Evolutionary conservation across 2,329 filamentous ascomycete species (phyloP), one percentile per base, ranked within the genome.

Genomic region (Sphaerulina populicola): DNA sequence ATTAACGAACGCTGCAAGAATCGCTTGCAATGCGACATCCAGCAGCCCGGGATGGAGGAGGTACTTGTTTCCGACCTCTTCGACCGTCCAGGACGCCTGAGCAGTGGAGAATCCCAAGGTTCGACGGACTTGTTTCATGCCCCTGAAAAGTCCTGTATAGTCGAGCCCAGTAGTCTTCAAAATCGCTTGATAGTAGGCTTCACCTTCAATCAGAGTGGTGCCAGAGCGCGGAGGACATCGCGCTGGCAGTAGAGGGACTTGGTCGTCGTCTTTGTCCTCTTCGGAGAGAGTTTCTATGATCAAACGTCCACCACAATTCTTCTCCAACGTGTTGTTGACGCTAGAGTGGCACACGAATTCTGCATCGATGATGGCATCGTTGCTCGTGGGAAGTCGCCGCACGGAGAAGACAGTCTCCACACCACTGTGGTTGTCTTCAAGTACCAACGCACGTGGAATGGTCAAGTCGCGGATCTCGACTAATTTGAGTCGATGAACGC

Each of bases 291-390:
- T 36, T 37, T 55, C 52, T 18, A 57, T 53, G 6, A 53, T 42
- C n/a, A 57, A 38, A 33, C 53, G 52, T 15, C 55, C 55, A 29
- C 49, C 43, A 35, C 43, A 50, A 31, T 55, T 55, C 46, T 51
- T 55, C 37, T 53, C 55, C 49, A 57, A 38, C n/a, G 47, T 52
- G 21, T 40, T 42, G 8, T 49, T 46, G 2, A 56, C 53, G 42
- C 51, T 54, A 6, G 50, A 54, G 43, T 51, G 39, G 40, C 53
- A 56, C 6, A 47, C 33, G 29, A 51, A 57, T 8, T 56, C 53
- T 21, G 51, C 51, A 41, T 56, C 73, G 4, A 75, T 59, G 18
- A 58, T 66, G 9, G 67, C 62, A 37, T 69, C 68, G 63, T 0
- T 56, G 42, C 1, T 58, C 56, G 10, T 40, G 1, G 44, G 44